These are phyloP conservation scores for Leucosporidium scottii DNA, from an alignment of 768 basidiomycete species.

Conservation along the genomic window DNA sequence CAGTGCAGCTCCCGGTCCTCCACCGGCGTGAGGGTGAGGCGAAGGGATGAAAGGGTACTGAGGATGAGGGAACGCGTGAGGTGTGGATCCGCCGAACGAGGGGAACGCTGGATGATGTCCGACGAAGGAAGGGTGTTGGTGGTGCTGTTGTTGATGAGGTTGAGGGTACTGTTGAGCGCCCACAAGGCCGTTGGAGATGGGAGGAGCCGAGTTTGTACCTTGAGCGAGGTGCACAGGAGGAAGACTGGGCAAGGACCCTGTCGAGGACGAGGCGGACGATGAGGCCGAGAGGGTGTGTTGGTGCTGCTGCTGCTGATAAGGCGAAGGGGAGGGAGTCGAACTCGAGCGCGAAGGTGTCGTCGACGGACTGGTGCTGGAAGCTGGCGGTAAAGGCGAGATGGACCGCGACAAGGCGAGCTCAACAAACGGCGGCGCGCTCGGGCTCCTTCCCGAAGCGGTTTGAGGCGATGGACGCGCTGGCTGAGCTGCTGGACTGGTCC, in stretches of 20 bases:
- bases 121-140: slow-evolving; percentile 11
- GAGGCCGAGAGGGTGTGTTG: slow-evolving; percentile 1
- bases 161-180: neutral
- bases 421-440: neutral
- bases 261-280: neutral
- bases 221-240: slow-evolving; percentile 1
- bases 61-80: slow-evolving; percentile 15
- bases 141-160: neutral
- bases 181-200: neutral
- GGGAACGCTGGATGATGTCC: slow-evolving; percentile 1
- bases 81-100: slow-evolving; percentile 1
- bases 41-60: slow-evolving; percentile 30
- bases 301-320: neutral
- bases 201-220: neutral
- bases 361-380: neutral
- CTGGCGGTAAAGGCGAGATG: neutral
- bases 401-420: neutral
- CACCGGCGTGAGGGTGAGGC: slow-evolving; percentile 17
- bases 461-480: neutral
- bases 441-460: neutral
- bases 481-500: neutral
- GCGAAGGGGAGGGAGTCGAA: neutral
- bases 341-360: neutral
- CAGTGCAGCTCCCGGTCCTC: neutral
- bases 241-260: neutral